phyloP scores from a whole-genome alignment of 257 asterid genomes.

The Primulina eburnea region DNA sequence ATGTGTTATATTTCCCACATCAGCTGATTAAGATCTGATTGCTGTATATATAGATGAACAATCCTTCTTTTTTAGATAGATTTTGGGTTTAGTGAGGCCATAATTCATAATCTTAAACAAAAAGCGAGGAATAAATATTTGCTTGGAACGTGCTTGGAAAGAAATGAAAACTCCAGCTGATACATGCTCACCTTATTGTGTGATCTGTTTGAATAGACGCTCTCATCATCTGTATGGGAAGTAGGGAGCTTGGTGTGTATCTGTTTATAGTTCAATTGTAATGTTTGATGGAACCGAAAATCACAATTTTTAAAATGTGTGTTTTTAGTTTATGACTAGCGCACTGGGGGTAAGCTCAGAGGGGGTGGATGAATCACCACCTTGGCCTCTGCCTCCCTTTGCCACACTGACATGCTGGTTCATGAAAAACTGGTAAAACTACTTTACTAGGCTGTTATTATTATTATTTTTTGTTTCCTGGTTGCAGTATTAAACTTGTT shows the following conservation, averaged over 20 bases:
- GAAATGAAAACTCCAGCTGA: neutral
- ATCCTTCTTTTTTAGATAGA: no score
- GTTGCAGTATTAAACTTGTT: neutral
- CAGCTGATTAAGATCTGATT: no score
- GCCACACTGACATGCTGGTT: neutral
- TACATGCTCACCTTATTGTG: constrained; percentile 35
- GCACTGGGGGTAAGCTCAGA: neutral
- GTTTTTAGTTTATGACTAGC: neutral
- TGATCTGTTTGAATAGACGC: no score
- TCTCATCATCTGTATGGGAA: no score
- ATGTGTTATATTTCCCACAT: no score
- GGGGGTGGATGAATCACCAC: neutral
- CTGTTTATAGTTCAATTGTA: neutral
- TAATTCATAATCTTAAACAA: no score
- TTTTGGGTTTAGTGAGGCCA: no score
- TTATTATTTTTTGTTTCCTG: neutral
- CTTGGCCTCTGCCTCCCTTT: neutral
- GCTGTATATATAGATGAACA: no score
- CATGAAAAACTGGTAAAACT: neutral
- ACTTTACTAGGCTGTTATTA: neutral
- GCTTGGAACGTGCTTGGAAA: neutral
- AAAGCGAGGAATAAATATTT: neutral
- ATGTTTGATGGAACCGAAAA: neutral
- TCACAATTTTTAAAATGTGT: neutral
- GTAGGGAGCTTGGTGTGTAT: neutral